A percentile compares a stretch with the other conserved stretches of the same genome.
phyloP scores from a whole-genome alignment of 768 basidiomycete genomes.

The Mycena olivaceomarginata region DNA sequence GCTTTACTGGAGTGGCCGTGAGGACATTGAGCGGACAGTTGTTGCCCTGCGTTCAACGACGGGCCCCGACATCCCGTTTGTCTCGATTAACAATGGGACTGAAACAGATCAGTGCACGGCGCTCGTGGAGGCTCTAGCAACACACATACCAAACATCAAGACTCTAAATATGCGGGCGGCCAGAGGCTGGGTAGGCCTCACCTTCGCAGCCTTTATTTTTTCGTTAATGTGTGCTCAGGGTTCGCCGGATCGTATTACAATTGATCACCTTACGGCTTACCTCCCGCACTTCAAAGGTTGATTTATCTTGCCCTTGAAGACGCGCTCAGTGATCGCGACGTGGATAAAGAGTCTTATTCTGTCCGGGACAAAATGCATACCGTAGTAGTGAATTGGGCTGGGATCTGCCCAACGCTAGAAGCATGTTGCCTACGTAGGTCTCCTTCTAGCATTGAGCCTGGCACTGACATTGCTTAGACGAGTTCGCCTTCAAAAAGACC shows the following conservation, averaged over 20 bases:
- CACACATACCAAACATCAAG: constrained; percentile 14
- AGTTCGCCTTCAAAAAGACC: constrained; percentile 22
- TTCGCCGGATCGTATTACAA: constrained; percentile 12
- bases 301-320: constrained; percentile 7
- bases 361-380: constrained; percentile 8
- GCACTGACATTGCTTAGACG: constrained; percentile 12
- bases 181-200: constrained; percentile 18
- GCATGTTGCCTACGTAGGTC: constrained; percentile 15
- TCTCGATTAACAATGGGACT: constrained; percentile 14
- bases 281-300: constrained; percentile 14
- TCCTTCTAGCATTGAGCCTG: constrained; percentile 1
- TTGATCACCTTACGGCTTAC: constrained; percentile 19
- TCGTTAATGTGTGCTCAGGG: constrained; percentile 15
- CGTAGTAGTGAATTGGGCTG: constrained; percentile 4
- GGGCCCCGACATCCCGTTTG: constrained; percentile 16
- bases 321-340: background rate
- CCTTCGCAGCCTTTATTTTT: background rate
- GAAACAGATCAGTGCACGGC: constrained; percentile 5
- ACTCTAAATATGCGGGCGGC: constrained; percentile 14
- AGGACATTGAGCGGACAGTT: constrained; percentile 19
- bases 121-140: constrained; percentile 19
- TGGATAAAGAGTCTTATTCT: constrained; percentile 1
- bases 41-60: constrained; percentile 10
- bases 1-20: constrained; percentile 15
- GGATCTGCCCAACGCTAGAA: constrained; percentile 10